A percentile compares a stretch with the other conserved stretches of the same genome.
Conservation (phyloP, 495 filamentous ascomycete genomes). For the Evernia prunastri region DNA sequence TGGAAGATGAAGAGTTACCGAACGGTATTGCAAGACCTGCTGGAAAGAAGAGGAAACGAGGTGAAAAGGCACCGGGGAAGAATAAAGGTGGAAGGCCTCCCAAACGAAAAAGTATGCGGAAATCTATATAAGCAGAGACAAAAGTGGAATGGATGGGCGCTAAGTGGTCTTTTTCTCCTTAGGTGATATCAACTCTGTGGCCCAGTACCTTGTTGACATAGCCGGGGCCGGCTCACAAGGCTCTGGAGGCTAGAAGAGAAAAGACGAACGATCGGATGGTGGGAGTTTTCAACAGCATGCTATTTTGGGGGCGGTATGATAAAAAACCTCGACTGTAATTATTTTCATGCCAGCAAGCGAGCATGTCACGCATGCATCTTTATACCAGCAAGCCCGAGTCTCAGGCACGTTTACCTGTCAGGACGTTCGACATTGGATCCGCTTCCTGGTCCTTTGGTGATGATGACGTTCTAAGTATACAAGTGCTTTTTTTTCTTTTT, state of each 20-base stretch:
- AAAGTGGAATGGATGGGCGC: constrained; percentile 17
- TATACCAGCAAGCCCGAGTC: background rate
- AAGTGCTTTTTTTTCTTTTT: no score
- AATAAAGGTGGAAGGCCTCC: constrained; percentile 4
- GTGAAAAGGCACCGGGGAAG: constrained; percentile 8
- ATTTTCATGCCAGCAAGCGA: constrained; percentile 3
- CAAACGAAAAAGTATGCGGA: constrained; percentile 20
- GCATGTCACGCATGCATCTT: background rate
- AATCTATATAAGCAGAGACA: constrained; percentile 11
- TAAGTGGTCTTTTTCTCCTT: constrained; percentile 18
- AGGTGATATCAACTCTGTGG: constrained; percentile 16
- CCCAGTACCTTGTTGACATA: constrained; percentile 17
- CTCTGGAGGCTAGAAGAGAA: background rate
- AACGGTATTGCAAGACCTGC: constrained; percentile 1
- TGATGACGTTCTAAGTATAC: no score
- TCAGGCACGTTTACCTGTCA: background rate
- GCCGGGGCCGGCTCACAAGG: constrained; percentile 1
- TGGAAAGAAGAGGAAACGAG: constrained; percentile 9
- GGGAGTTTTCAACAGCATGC: background rate
- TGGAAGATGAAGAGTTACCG: constrained; percentile 12
- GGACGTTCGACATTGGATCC: background rate
- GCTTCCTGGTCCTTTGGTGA: no score
- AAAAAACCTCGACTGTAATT: background rate
- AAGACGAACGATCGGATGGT: background rate
- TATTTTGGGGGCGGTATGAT: background rate